Evolutionary conservation across 192 early-diverging fungal genomes (phyloP).

Genomic region (Backusella morwellensis): DNA sequence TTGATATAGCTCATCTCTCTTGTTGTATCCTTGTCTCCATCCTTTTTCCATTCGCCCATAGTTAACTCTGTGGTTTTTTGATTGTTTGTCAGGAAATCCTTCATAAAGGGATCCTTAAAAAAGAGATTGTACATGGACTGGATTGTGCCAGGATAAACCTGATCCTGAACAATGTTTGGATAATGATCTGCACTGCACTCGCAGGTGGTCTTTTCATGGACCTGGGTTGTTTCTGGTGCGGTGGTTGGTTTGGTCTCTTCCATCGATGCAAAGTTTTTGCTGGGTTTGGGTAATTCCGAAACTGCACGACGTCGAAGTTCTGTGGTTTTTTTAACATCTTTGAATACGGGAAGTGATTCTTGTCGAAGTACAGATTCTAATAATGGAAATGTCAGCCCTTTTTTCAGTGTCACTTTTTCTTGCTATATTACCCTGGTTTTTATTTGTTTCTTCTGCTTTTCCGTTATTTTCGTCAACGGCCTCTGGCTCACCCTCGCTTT

Average conservation of each 20-base stretch:
- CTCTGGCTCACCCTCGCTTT: not conserved
- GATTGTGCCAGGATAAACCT: conserved; percentile 3
- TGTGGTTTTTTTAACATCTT: not conserved
- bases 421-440: not conserved
- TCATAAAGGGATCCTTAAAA: not conserved
- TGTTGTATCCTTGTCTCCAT: not conserved
- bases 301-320: conserved; percentile 1
- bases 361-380: not conserved
- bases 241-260: not conserved
- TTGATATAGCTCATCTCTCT: conserved; percentile 35
- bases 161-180: conserved; percentile 32
- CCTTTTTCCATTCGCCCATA: conserved; percentile 33
- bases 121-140: conserved; percentile 3
- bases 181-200: conserved; percentile 43
- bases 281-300: conserved; percentile 3
- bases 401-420: not conserved
- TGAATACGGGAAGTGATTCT: not conserved
- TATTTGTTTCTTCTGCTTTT: not conserved
- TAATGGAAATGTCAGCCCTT: not conserved
- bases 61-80: conserved; percentile 15
- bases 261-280: not conserved
- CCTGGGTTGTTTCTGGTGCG: not conserved
- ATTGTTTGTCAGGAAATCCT: not conserved
- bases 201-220: conserved; percentile 22
- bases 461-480: not conserved